phyloP scores from a whole-genome alignment of 306 rosid genomes.

The Lupinus albus region DNA sequence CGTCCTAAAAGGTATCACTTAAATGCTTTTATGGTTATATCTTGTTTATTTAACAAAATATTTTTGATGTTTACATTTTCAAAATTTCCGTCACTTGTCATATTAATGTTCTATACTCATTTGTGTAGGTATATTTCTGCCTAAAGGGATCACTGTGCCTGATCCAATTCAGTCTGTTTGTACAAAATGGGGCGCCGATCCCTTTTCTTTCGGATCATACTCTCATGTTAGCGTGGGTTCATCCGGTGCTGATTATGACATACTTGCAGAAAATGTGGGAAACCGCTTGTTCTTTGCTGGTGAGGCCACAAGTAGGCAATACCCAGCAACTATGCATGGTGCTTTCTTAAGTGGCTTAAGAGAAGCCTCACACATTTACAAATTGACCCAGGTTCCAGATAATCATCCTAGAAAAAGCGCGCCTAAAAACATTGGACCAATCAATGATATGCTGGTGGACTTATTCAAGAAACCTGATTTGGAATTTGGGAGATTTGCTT shows the following conservation, averaged over 20 bases:
- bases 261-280: slow-evolving; percentile 82
- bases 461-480: slow-evolving; percentile 76
- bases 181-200: slow-evolving; percentile 93
- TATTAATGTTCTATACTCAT: neutral
- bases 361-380: slow-evolving; percentile 71
- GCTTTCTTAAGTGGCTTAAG: slow-evolving; percentile 88
- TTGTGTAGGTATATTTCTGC: slow-evolving; percentile 42
- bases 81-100: slow-evolving; percentile 21
- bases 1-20: slow-evolving; percentile 69
- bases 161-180: slow-evolving; percentile 78
- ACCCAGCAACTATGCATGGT: slow-evolving; percentile 96
- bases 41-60: slow-evolving; percentile 18
- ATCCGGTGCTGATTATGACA: slow-evolving; percentile 81
- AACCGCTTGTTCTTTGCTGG: slow-evolving; percentile 86
- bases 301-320: slow-evolving; percentile 89
- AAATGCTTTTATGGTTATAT: slow-evolving; percentile 1
- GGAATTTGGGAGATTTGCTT: slow-evolving; percentile 62
- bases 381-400: slow-evolving; percentile 47
- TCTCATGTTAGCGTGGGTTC: slow-evolving; percentile 83
- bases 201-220: slow-evolving; percentile 86
- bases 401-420: slow-evolving; percentile 48
- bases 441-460: slow-evolving; percentile 52
- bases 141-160: slow-evolving; percentile 49
- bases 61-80: slow-evolving; percentile 18
- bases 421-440: slow-evolving; percentile 55